These are phyloP conservation scores for Lophium mytilinum DNA, from an alignment of 495 filamentous ascomycete species.

Conservation along the genomic window DNA sequence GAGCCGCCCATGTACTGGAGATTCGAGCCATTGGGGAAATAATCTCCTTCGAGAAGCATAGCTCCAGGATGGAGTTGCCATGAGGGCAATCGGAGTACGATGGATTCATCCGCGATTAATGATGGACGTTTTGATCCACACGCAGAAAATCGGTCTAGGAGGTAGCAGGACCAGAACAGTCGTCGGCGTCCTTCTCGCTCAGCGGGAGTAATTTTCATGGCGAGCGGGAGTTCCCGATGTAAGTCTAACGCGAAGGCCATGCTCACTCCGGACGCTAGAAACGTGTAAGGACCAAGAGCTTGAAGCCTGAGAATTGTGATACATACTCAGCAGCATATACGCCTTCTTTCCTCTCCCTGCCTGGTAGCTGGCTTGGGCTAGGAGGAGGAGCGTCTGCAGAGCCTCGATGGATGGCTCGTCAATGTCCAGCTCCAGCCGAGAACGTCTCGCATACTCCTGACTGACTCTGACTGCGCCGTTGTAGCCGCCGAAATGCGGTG, in stretches of 20 bases:
- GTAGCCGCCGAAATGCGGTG: conserved; percentile 50
- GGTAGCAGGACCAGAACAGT: conserved; percentile 77
- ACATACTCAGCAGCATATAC: conserved; percentile 73
- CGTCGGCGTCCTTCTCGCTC: conserved; percentile 67
- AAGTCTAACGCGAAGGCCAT: conserved; percentile 75
- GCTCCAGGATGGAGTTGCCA: conserved; percentile 50
- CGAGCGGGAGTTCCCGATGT: conserved; percentile 57
- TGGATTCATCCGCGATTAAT: conserved; percentile 64
- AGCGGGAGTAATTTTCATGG: conserved; percentile 45
- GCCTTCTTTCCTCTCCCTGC: conserved; percentile 74
- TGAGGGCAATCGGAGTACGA: conserved; percentile 62
- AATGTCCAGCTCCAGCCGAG: conserved; percentile 60
- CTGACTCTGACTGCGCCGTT: conserved; percentile 50
- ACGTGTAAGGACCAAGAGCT: not conserved
- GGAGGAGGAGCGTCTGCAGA: conserved; percentile 66
- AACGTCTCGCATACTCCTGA: conserved; percentile 59
- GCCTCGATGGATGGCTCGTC: conserved; percentile 72
- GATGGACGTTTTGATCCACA: conserved; percentile 73
- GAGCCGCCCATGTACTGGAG: conserved; percentile 57
- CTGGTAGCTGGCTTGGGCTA: conserved; percentile 66
- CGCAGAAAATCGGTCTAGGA: conserved; percentile 70
- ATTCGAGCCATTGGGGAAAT: conserved; percentile 67
- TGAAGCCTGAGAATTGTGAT: not conserved
- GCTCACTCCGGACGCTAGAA: conserved; percentile 61
- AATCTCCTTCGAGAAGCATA: conserved; percentile 59